Evolutionary conservation across 1,284 basidiomycete genomes (phyloP), one percentile per base, ranked within the genome.

Genomic region (Pseudozyma flocculosa): DNA sequence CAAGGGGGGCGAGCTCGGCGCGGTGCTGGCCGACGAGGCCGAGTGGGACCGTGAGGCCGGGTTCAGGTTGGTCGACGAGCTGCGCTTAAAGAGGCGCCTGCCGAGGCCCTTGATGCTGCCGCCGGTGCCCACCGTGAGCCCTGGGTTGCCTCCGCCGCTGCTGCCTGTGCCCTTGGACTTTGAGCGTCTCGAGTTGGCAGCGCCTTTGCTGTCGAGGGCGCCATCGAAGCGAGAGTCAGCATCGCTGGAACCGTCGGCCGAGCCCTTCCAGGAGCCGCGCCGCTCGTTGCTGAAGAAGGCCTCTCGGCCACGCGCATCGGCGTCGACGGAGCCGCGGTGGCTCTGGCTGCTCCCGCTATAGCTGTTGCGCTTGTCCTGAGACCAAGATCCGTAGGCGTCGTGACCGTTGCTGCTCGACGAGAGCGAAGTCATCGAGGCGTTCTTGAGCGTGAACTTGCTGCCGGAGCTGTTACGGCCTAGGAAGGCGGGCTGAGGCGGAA

Each of bases 31-130:
- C 9, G 54, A 59, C 1, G 51, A 53, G 19, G 62, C 53, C 34
- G 63, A 66, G 29, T 66, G 55, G 5, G 63, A 66, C 7, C 63
- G 41, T 2, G 55, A 53, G n/a, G 58, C 40, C 5, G 54, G 37
- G 38, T 51, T 46, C 22, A 58, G 45, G 26, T 58, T 58, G 5
- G 58, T 43, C 36, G 21, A 47, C 3, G 54, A 54, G 26, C 11
- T 29, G n/a, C 62, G 51, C n/a, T 47, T 61, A 40, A 66, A 66
- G 37, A 66, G 34, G 5, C 58, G 43, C 4, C 62, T 47, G 3
- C 62, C 59, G 13, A 66, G 32, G 3, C 53, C 59, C 4, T 49
- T 45, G 22, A 66, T 37, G 10, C 54, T 58, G 9, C 46, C 52
- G 4, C 50, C 37, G 21, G 52, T 48, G 22, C 40, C 23, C 39